Conservation (phyloP, 352 stramenopile genomes). For the Phytophthora litchii region DNA sequence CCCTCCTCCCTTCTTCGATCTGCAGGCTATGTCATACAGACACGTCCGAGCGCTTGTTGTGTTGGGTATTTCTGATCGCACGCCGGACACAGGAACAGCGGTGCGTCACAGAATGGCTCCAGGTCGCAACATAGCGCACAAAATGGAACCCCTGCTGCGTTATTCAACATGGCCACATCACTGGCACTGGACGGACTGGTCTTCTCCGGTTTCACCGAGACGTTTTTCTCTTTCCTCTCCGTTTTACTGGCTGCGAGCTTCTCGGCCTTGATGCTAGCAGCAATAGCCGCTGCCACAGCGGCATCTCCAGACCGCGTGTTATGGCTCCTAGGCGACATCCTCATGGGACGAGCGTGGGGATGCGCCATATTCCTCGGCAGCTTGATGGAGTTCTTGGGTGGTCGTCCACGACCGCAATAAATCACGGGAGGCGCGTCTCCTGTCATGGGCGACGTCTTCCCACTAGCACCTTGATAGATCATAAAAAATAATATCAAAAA, state of each 20-base stretch:
- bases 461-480: constrained; percentile 6
- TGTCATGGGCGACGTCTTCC: constrained; percentile 30
- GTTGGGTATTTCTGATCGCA: constrained; percentile 88
- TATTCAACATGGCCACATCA: constrained; percentile 55
- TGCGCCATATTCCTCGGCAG: constrained; percentile 29
- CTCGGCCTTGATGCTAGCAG: constrained; percentile 19
- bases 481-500: constrained; percentile 14
- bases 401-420: constrained; percentile 46
- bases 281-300: constrained; percentile 18
- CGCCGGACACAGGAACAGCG: constrained; percentile 75
- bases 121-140: constrained; percentile 77
- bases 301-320: constrained; percentile 27
- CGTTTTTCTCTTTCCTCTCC: constrained; percentile 20
- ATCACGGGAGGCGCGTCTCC: constrained; percentile 32
- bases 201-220: constrained; percentile 43
- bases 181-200: constrained; percentile 71
- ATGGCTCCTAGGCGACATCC: constrained; percentile 38
- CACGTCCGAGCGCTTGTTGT: constrained; percentile 71
- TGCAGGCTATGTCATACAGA: constrained; percentile 51
- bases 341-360: constrained; percentile 14
- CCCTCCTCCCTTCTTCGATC: constrained; percentile 3
- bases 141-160: constrained; percentile 46
- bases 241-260: constrained; percentile 15
- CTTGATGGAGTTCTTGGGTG: constrained; percentile 56
- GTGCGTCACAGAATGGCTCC: constrained; percentile 43